Base-by-base conservation (phyloP, 129 eudicot genomes). In the Erigeron canadensis region DNA sequence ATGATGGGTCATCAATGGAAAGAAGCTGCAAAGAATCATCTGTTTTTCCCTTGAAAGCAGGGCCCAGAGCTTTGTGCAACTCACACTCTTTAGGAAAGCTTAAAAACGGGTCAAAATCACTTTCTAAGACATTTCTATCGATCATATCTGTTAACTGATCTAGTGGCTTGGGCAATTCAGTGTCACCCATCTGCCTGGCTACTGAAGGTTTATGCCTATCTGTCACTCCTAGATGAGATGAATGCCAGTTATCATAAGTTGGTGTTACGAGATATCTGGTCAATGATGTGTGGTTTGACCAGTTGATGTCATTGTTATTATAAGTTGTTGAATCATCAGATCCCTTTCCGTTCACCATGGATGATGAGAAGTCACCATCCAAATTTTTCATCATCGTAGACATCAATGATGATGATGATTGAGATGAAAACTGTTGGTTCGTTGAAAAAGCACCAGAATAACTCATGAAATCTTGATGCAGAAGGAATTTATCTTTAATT, bases 1-100 rank as follows among this genome's bases (percentile, higher is more conserved):
- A 67, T 50, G 41, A 81, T 40, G 67, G 54, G n/a, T 76, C 81
- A 39, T 44, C 70, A 56, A 67, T 7, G 48, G 72, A 51, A 10
- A 62, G 55, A 38, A 70, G 77, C 65, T 46, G 42, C 15, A 61
- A 64, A 60, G 60, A 50, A 71, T 70, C 75, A 50, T 69, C 47
- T 1, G 66, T 2, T 7, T 70, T 58, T 15, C 55, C 71, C 74
- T 38, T 69, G 69, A 85, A 70, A 72, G 83, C 71, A 38, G 84
- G 75, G 62, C 83, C 95, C 16, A 87, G 88, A 40, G 89, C 92
- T 82, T 88, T 81, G 61, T 86, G 89, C 75, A 84, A 84, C 69
- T 87, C 97, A 63, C 77, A 83, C 55, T 85, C 87, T 39, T 22
- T 63, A 40, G 88, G 90, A 67, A 90, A 90, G 82, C 63, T 83